Evolutionary conservation across 768 basidiomycete species (phyloP).

Genomic region (Trametes cingulata): DNA sequence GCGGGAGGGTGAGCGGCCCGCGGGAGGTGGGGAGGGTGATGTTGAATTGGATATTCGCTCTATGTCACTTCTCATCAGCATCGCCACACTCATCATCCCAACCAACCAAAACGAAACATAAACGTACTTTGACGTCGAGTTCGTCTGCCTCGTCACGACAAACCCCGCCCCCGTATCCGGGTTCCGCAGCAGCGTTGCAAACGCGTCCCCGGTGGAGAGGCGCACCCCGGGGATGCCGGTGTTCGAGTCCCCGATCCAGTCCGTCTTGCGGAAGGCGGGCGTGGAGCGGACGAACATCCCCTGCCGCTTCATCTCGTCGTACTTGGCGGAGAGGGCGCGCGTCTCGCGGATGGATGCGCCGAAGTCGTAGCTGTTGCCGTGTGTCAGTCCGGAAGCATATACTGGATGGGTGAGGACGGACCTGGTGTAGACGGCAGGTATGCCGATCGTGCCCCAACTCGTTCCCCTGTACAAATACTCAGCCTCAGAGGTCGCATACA

Average conservation of each 20-base stretch:
- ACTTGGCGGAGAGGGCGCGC: conserved; percentile 66
- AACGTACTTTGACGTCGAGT: conserved; percentile 67
- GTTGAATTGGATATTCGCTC: conserved; percentile 55
- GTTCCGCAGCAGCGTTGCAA: conserved; percentile 65
- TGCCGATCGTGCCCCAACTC: conserved; percentile 81
- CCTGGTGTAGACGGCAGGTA: conserved; percentile 68
- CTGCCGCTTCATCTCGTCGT: conserved; percentile 75
- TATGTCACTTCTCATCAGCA: conserved; percentile 23
- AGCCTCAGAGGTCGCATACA: background rate
- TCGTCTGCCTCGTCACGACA: conserved; percentile 66
- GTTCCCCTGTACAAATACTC: conserved; percentile 61
- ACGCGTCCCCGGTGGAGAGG: conserved; percentile 47
- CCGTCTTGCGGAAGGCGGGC: conserved; percentile 77
- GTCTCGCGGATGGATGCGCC: conserved; percentile 72
- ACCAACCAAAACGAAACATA: background rate
- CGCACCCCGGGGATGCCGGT: conserved; percentile 43
- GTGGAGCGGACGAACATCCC: conserved; percentile 79
- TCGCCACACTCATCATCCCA: background rate
- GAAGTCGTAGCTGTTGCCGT: conserved; percentile 87
- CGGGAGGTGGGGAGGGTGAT: conserved; percentile 56
- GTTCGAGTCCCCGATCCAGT: conserved; percentile 65
- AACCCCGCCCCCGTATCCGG: conserved; percentile 67
- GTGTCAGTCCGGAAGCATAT: background rate
- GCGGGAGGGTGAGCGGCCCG: conserved; percentile 58
- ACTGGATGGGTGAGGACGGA: background rate